Percentiles rank a stretch among this genome's conserved stretches.
Evolutionary conservation across 2,329 filamentous ascomycete species (phyloP).

Genomic region (Fusarium gaditjirri): DNA sequence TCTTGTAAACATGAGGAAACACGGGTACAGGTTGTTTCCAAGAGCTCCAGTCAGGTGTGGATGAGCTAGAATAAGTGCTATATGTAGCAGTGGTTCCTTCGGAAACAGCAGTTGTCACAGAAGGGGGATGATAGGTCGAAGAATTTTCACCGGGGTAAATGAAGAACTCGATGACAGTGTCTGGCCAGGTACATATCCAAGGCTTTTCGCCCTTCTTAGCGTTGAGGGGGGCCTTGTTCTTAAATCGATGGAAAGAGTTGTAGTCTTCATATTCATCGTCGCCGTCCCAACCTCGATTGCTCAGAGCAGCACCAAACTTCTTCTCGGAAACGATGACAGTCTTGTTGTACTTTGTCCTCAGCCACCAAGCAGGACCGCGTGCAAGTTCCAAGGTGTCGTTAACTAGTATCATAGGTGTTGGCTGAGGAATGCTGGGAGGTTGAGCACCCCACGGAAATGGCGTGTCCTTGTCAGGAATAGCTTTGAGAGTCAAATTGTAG

Average conservation of each 20-base stretch:
- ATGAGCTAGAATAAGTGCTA: background rate
- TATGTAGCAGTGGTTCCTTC: slow-evolving; percentile 17
- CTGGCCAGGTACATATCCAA: slow-evolving; percentile 70
- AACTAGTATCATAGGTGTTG: slow-evolving; percentile 58
- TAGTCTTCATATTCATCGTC: slow-evolving; percentile 24
- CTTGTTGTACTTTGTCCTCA: slow-evolving; percentile 64
- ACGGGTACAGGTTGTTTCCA: slow-evolving; percentile 34
- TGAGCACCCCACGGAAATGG: slow-evolving; percentile 65
- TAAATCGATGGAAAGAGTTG: slow-evolving; percentile 33
- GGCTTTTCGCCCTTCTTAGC: slow-evolving; percentile 61
- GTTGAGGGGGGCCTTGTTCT: slow-evolving; percentile 30
- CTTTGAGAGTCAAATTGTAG: slow-evolving; percentile 55
- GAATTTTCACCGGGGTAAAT: slow-evolving; percentile 65
- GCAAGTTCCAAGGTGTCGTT: slow-evolving; percentile 60
- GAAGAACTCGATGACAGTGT: slow-evolving; percentile 65
- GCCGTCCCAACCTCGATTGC: slow-evolving; percentile 45
- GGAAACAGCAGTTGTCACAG: background rate
- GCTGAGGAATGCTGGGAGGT: slow-evolving; percentile 56
- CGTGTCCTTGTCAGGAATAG: slow-evolving; percentile 46
- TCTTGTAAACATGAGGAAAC: slow-evolving; percentile 65
- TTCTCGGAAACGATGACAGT: slow-evolving; percentile 63
- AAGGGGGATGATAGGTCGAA: slow-evolving; percentile 10
- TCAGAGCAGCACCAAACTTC: slow-evolving; percentile 45
- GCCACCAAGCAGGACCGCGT: slow-evolving; percentile 67
- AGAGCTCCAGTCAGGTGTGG: slow-evolving; percentile 2